Evolutionary conservation across 2,329 filamentous ascomycete species (phyloP).

Genomic region (Phialophora verrucosa): DNA sequence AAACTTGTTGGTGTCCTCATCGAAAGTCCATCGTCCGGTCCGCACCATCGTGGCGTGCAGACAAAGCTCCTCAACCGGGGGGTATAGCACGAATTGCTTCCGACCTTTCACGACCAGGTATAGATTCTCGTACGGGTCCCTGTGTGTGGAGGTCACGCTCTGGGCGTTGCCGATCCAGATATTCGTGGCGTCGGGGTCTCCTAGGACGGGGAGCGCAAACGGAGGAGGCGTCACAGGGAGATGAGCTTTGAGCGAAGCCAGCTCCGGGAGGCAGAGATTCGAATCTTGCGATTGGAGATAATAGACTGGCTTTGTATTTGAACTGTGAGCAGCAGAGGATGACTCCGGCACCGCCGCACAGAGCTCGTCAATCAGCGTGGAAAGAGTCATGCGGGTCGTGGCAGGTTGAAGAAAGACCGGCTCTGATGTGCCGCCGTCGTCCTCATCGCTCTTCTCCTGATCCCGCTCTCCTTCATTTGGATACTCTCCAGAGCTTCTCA

Average conservation of each 20-base stretch:
- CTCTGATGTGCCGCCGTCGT: constrained; percentile 4
- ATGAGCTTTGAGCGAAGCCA: constrained; percentile 27
- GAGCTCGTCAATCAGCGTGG: constrained; percentile 32
- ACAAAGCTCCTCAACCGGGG: constrained; percentile 38
- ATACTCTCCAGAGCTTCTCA: not conserved
- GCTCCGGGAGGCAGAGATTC: constrained; percentile 35
- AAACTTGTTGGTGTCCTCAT: constrained; percentile 5
- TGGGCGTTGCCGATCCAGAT: constrained; percentile 39
- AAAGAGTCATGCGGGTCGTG: constrained; percentile 31
- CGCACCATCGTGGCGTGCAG: constrained; percentile 31
- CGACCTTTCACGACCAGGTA: constrained; percentile 37
- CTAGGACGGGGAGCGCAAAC: constrained; percentile 32
- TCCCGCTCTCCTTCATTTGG: not conserved
- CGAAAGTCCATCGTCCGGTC: constrained; percentile 25
- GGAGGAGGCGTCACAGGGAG: constrained; percentile 30
- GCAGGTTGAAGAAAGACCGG: constrained; percentile 38
- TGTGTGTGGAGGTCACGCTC: constrained; percentile 38
- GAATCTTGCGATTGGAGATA: constrained; percentile 41
- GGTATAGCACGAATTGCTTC: constrained; percentile 38
- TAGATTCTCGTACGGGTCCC: constrained; percentile 41
- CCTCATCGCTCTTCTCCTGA: not conserved
- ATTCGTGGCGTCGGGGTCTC: constrained; percentile 38
- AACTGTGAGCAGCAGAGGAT: not conserved
- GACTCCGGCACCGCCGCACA: not conserved
- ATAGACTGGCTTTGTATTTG: constrained; percentile 27